phyloP scores from a whole-genome alignment of 106 monocot genomes.

The Dioscorea dumetorum region DNA sequence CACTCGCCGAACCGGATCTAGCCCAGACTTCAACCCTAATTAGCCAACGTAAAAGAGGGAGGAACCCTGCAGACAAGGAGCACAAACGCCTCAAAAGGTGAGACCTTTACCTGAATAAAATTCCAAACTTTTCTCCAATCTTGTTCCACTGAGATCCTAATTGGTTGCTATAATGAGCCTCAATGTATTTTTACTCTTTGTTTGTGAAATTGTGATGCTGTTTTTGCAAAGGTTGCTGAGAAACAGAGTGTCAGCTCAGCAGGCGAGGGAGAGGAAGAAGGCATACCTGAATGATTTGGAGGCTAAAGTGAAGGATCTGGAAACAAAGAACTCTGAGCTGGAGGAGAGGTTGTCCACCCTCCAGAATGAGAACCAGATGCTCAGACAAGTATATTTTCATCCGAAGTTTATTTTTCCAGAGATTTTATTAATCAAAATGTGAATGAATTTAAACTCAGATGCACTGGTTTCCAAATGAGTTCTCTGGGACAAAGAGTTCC shows the following conservation, averaged over 20 bases:
- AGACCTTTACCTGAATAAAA: neutral
- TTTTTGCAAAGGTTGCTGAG: slow-evolving; percentile 51
- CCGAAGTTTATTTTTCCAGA: neutral
- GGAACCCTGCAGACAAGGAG: slow-evolving; percentile 77
- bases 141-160: neutral
- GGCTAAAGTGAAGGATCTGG: slow-evolving; percentile 67
- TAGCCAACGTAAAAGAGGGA: slow-evolving; percentile 55
- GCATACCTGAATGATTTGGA: slow-evolving; percentile 70
- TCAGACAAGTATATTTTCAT: slow-evolving; percentile 50
- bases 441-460: too few relatives aligned
- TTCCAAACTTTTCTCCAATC: too few relatives aligned
- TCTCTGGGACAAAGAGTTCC: neutral
- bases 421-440: neutral
- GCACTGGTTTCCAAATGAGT: neutral
- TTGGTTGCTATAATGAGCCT: too few relatives aligned
- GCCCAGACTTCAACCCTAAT: slow-evolving; percentile 23
- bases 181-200: too few relatives aligned
- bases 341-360: slow-evolving; percentile 78
- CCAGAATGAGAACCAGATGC: slow-evolving; percentile 88
- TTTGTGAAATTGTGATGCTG: neutral
- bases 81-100: slow-evolving; percentile 90
- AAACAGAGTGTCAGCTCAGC: slow-evolving; percentile 85
- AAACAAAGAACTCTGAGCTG: slow-evolving; percentile 66
- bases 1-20: slow-evolving; percentile 13
- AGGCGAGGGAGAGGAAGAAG: slow-evolving; percentile 92